Conservation (phyloP, 352 stramenopile genomes). For the Pelagophyceae sp. region DNA sequence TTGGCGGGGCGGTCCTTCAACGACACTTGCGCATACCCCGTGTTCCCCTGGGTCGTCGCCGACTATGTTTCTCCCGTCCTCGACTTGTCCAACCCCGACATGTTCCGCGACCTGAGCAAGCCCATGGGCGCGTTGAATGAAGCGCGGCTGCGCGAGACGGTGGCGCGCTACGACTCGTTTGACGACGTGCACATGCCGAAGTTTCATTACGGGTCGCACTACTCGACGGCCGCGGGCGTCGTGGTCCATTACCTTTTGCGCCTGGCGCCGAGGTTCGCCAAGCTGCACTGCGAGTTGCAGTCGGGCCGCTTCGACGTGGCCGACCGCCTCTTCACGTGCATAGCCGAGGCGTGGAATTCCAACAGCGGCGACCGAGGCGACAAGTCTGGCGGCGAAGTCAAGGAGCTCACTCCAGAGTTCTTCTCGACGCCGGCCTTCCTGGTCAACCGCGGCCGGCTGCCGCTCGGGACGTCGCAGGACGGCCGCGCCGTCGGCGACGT, state of each 20-base stretch:
- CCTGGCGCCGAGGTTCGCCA: conserved; percentile 89
- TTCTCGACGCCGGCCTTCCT: conserved; percentile 87
- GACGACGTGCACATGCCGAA: conserved; percentile 62
- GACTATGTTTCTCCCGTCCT: conserved; percentile 86
- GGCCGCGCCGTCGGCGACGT: conserved; percentile 76
- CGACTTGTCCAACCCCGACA: conserved; percentile 74
- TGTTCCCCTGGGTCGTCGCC: conserved; percentile 92
- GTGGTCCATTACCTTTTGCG: conserved; percentile 94
- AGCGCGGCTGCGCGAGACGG: conserved; percentile 55
- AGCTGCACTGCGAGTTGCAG: conserved; percentile 83
- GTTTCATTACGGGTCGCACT: conserved; percentile 85
- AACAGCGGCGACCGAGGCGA: conserved; percentile 67
- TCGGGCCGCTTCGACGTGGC: conserved; percentile 92
- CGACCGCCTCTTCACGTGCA: conserved; percentile 89
- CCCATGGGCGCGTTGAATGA: conserved; percentile 91
- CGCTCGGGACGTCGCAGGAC: conserved; percentile 80
- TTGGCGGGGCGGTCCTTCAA: conserved; percentile 90
- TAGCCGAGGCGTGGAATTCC: conserved; percentile 87
- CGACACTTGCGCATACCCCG: conserved; percentile 94
- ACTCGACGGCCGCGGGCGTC: conserved; percentile 88
- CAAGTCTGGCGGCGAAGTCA: conserved; percentile 84
- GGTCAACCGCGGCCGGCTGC: conserved; percentile 84
- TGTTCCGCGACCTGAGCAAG: conserved; percentile 89
- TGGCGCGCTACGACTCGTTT: conserved; percentile 69
- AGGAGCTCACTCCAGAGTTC: conserved; percentile 97